Evolutionary conservation across 306 rosid genomes (phyloP).

Genomic region (Pachyrhizus erosus): DNA sequence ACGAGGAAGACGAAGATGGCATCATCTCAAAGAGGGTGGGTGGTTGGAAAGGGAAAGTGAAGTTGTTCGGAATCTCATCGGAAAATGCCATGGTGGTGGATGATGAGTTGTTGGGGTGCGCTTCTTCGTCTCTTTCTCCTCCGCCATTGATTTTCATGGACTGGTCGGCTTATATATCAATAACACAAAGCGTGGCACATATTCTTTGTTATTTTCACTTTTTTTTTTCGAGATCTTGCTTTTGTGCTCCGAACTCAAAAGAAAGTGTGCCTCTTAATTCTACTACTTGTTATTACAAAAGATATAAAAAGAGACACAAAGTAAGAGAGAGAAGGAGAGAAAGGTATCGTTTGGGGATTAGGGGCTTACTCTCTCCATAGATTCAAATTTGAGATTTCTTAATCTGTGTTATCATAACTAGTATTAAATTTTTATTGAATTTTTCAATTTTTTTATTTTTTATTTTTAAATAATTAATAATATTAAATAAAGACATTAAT

Average conservation of each 20-base stretch:
- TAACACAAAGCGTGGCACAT: constrained; percentile 54
- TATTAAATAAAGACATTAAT: not conserved
- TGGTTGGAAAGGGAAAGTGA: constrained; percentile 38
- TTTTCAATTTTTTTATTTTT: not conserved
- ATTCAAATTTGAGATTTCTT: constrained; percentile 43
- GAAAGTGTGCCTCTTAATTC: constrained; percentile 49
- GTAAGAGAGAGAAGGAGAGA: constrained; percentile 28
- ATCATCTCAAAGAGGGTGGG: constrained; percentile 57
- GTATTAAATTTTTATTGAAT: not conserved
- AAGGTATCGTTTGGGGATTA: constrained; percentile 39
- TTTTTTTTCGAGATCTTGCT: constrained; percentile 30
- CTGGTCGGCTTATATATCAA: constrained; percentile 21
- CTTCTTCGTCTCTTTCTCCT: constrained; percentile 48
- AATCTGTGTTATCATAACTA: not conserved
- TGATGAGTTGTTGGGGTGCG: constrained; percentile 40
- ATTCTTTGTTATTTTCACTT: constrained; percentile 50
- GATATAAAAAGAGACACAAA: constrained; percentile 44
- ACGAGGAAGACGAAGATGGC: constrained; percentile 38
- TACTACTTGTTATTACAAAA: constrained; percentile 34
- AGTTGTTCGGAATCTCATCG: constrained; percentile 56
- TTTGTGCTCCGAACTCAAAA: constrained; percentile 54
- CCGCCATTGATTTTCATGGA: constrained; percentile 61
- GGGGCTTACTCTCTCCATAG: not conserved
- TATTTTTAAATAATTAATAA: not conserved
- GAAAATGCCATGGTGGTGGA: constrained; percentile 53